phyloP scores from a whole-genome alignment of 2,329 filamentous ascomycete genomes.

The Hirsutella rhossiliensis region DNA sequence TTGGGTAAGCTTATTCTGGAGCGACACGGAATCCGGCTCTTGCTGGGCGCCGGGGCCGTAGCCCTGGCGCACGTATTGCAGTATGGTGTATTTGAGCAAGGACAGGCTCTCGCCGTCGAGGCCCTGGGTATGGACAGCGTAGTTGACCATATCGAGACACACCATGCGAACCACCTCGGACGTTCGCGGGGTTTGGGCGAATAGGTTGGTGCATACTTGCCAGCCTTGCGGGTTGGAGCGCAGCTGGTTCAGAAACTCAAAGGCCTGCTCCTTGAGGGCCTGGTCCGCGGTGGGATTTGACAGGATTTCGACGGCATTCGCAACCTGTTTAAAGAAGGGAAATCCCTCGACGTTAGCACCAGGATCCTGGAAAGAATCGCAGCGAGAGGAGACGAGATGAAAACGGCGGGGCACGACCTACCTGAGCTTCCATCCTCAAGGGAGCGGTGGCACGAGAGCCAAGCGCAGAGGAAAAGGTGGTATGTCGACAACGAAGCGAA shows the following conservation, averaged over 20 bases:
- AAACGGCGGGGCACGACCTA: constrained; percentile 14
- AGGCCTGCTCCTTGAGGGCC: constrained; percentile 67
- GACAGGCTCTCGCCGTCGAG: constrained; percentile 61
- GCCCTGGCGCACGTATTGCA: constrained; percentile 66
- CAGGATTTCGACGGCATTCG: constrained; percentile 91
- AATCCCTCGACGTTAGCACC: not conserved
- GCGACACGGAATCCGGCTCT: constrained; percentile 56
- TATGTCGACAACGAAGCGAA: constrained; percentile 9
- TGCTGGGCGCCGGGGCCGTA: constrained; percentile 52
- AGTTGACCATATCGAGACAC: constrained; percentile 86
- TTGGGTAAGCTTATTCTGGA: constrained; percentile 97
- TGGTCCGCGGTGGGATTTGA: constrained; percentile 70
- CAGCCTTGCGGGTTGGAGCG: constrained; percentile 74
- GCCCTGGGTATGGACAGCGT: constrained; percentile 69
- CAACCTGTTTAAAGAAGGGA: constrained; percentile 48
- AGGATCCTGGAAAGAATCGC: not conserved
- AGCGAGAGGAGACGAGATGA: not conserved
- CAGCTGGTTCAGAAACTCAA: constrained; percentile 68
- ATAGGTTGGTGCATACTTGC: constrained; percentile 80
- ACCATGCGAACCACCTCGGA: constrained; percentile 81
- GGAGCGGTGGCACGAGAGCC: constrained; percentile 5
- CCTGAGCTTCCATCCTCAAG: constrained; percentile 34
- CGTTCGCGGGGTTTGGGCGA: constrained; percentile 62
- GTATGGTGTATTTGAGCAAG: constrained; percentile 68
- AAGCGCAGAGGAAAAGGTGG: constrained; percentile 4